These are phyloP conservation scores for Entomophthora muscae DNA, from an alignment of 371 early-diverging fungal species.

Conservation along the genomic window DNA sequence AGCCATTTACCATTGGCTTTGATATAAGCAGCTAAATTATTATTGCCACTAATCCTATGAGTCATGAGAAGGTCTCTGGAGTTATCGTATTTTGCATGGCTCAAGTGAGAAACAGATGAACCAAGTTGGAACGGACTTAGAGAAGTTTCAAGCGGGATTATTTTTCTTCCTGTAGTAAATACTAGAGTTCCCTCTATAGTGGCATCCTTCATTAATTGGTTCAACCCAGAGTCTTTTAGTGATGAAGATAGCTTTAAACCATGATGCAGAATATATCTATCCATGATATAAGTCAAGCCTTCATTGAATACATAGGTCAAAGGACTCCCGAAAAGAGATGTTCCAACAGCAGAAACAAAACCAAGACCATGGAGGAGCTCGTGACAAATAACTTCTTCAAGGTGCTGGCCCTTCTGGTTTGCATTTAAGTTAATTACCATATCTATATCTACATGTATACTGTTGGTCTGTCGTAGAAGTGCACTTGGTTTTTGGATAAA, in stretches of 20 bases:
- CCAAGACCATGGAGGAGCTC: conserved; percentile 46
- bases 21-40: conserved; percentile 13
- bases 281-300: too few species aligned
- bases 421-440: not conserved
- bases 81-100: conserved; percentile 16
- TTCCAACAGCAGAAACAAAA: conserved; percentile 29
- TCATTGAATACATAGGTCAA: too few species aligned
- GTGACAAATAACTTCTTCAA: conserved; percentile 27
- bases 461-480: not conserved
- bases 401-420: not conserved
- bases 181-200: not conserved
- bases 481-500: not conserved
- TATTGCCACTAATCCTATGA: conserved; percentile 18
- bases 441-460: not conserved
- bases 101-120: conserved; percentile 31
- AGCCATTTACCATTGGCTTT: conserved; percentile 8
- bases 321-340: too few species aligned
- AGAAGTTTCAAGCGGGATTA: conserved; percentile 17
- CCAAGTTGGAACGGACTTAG: conserved; percentile 19
- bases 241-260: too few species aligned
- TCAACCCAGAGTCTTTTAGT: too few species aligned
- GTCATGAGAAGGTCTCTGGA: conserved; percentile 34
- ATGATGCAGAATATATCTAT: too few species aligned
- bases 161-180: too few species aligned
- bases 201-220: too few species aligned